Evolutionary conservation across 768 basidiomycete genomes (phyloP).

Genomic region (Amanita pallidorosea): DNA sequence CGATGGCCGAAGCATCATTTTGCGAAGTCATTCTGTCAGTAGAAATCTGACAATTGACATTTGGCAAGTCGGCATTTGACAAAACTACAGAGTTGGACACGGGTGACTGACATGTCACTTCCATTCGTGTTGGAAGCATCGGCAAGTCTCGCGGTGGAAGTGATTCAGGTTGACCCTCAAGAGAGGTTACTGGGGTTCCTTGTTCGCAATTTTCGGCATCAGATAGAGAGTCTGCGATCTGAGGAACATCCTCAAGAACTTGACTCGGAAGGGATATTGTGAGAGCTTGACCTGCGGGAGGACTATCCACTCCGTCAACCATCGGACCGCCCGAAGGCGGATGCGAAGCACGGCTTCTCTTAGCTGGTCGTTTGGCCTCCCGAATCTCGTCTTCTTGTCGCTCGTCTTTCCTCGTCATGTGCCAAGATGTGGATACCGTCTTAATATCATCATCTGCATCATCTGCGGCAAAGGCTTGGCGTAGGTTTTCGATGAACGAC

Average conservation of each 20-base stretch:
- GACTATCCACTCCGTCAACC: slow-evolving; percentile 21
- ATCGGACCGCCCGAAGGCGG: slow-evolving; percentile 19
- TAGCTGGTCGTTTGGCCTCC: slow-evolving; percentile 21
- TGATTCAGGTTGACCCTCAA: background rate
- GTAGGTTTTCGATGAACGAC: slow-evolving; percentile 35
- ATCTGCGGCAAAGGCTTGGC: slow-evolving; percentile 35
- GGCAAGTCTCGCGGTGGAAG: background rate
- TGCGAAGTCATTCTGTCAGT: background rate
- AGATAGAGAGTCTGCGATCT: background rate
- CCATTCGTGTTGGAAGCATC: background rate
- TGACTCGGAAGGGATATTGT: slow-evolving; percentile 1
- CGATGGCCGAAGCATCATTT: background rate
- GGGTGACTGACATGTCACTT: background rate
- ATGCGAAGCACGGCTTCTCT: slow-evolving; percentile 10
- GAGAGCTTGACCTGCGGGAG: slow-evolving; percentile 1
- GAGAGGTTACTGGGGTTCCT: background rate
- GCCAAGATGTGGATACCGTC: slow-evolving; percentile 32
- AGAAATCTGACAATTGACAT: background rate
- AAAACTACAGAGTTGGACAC: background rate
- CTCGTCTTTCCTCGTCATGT: slow-evolving; percentile 35
- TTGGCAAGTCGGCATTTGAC: background rate
- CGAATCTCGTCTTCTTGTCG: slow-evolving; percentile 31
- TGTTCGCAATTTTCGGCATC: background rate
- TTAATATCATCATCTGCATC: slow-evolving; percentile 36
- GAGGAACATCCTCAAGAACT: slow-evolving; percentile 4